These are phyloP conservation scores for Sugiyamaella valdiviana DNA, from an alignment of 805 yeast genomes.

Conservation along the genomic window DNA sequence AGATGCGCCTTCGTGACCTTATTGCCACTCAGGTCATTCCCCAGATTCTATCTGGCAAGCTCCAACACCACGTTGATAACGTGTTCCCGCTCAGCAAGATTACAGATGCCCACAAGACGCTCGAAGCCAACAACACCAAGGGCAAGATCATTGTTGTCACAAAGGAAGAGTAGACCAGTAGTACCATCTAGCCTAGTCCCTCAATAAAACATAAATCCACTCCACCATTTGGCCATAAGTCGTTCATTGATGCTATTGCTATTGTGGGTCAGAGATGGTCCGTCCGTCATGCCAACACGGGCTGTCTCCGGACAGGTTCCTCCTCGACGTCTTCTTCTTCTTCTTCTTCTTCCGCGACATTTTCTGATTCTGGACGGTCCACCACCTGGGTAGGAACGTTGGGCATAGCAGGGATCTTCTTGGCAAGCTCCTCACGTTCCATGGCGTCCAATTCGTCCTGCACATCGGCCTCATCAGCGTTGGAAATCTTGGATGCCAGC, in stretches of 20 bases:
- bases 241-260: no score
- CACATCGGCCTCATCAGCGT: constrained; percentile 32
- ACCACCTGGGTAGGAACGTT: constrained; percentile 7
- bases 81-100: constrained; percentile 22
- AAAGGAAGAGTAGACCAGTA: neutral
- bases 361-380: neutral
- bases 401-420: constrained; percentile 6
- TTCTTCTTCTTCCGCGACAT: constrained; percentile 3
- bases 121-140: constrained; percentile 26
- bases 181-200: neutral
- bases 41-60: constrained; percentile 21
- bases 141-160: constrained; percentile 28
- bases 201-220: no score
- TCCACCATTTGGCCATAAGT: no score
- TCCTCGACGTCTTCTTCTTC: constrained; percentile 9
- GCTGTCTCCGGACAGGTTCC: constrained; percentile 10
- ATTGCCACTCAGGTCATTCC: constrained; percentile 26
- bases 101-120: constrained; percentile 24
- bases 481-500: constrained; percentile 34
- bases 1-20: constrained; percentile 21
- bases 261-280: no score
- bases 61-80: constrained; percentile 23
- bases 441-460: constrained; percentile 29
- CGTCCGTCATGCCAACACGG: constrained; percentile 15
- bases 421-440: constrained; percentile 20